These are phyloP conservation scores for Termitomyces bulborhizus DNA, from an alignment of 768 basidiomycete species.

Conservation along the genomic window DNA sequence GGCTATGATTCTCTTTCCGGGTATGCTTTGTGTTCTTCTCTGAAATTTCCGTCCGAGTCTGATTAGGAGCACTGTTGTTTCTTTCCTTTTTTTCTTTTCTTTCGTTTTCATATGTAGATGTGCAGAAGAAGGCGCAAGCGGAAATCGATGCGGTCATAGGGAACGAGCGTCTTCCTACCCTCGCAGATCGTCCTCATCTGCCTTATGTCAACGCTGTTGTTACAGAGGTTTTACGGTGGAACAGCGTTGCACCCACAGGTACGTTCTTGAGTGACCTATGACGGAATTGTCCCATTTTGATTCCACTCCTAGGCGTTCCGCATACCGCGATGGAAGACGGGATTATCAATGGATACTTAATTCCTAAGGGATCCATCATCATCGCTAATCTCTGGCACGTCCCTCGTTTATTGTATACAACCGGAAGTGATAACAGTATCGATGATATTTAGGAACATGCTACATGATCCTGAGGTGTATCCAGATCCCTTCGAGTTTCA, in stretches of 20 bases:
- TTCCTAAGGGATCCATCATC: conserved; percentile 45
- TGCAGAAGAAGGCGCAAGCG: conserved; percentile 44
- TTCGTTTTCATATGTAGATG: conserved; percentile 22
- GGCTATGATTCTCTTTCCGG: conserved; percentile 37
- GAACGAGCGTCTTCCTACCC: conserved; percentile 27
- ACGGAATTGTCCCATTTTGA: not conserved
- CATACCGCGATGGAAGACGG: conserved; percentile 41
- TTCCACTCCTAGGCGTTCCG: conserved; percentile 28
- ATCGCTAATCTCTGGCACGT: conserved; percentile 42
- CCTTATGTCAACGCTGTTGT: conserved; percentile 44
- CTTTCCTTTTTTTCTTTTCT: not conserved
- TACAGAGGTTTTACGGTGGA: conserved; percentile 44
- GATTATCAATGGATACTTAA: conserved; percentile 33
- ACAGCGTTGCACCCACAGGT: conserved; percentile 32
- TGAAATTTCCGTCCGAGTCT: no score
- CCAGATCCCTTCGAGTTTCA: conserved; percentile 43
- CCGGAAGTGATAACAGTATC: not conserved
- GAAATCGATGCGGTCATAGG: conserved; percentile 44
- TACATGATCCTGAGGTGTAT: conserved; percentile 42
- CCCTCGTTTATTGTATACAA: not conserved
- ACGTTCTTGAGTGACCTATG: not conserved
- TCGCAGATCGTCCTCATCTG: conserved; percentile 35
- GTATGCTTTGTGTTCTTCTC: conserved; percentile 9
- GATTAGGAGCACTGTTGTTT: not conserved
- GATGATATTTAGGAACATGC: conserved; percentile 36